Conservation (phyloP, 2,329 filamentous ascomycete genomes). For the Penicillium sp. region DNA sequence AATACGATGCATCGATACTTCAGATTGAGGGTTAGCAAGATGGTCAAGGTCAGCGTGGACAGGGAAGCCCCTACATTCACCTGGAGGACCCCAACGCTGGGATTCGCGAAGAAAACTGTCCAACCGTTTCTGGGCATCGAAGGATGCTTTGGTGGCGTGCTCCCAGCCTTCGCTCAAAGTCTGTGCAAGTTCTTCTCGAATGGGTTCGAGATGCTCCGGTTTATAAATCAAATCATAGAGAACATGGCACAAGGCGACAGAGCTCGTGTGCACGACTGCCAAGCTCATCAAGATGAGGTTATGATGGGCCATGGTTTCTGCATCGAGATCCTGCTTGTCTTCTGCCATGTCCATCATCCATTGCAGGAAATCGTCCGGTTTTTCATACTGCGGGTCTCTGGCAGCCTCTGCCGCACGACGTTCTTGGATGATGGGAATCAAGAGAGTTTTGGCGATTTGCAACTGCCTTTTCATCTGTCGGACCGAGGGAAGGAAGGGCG, state of each 20-base stretch:
- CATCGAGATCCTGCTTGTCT: conserved; percentile 16
- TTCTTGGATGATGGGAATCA: conserved; percentile 29
- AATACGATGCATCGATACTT: conserved; percentile 27
- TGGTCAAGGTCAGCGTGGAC: neutral
- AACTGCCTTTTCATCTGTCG: conserved; percentile 27
- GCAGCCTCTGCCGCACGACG: conserved; percentile 20
- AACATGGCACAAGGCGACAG: conserved; percentile 33
- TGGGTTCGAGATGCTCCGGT: conserved; percentile 45
- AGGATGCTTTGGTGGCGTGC: conserved; percentile 17
- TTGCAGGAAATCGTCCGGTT: conserved; percentile 29
- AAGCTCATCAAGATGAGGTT: conserved; percentile 23
- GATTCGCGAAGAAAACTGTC: conserved; percentile 29
- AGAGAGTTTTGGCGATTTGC: conserved; percentile 26
- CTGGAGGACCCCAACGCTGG: conserved; percentile 23
- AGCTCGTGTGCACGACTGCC: conserved; percentile 25
- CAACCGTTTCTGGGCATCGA: conserved; percentile 16
- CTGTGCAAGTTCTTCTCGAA: conserved; percentile 46
- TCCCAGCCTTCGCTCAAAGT: conserved; percentile 22
- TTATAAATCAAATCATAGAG: conserved; percentile 48
- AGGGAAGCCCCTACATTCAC: conserved; percentile 17
- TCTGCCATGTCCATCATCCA: conserved; percentile 29
- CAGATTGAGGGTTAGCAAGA: neutral
- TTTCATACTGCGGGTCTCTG: conserved; percentile 13
- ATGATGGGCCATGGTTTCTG: conserved; percentile 21
- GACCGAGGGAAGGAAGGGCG: conserved; percentile 32